phyloP scores from a whole-genome alignment of 495 filamentous ascomycete genomes.

The Extremus antarcticus region DNA sequence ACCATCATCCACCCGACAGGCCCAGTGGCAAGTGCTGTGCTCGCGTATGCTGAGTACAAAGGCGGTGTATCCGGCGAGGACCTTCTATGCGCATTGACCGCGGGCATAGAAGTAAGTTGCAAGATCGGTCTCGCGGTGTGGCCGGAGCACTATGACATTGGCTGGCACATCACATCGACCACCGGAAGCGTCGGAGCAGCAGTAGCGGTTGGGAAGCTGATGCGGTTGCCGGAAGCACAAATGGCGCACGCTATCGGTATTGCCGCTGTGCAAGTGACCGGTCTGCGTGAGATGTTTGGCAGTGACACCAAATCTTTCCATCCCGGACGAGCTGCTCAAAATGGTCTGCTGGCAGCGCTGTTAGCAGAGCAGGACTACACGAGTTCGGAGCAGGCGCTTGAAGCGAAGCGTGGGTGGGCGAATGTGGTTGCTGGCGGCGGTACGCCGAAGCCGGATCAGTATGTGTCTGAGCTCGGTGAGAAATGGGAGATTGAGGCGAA shows the following conservation, averaged over 20 bases:
- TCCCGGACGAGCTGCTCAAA: slow-evolving; percentile 41
- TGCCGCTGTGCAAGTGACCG: slow-evolving; percentile 42
- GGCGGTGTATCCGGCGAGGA: slow-evolving; percentile 33
- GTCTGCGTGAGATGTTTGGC: slow-evolving; percentile 44
- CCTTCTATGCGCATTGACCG: slow-evolving; percentile 41
- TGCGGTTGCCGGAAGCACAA: slow-evolving; percentile 29
- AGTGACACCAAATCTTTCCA: slow-evolving; percentile 47
- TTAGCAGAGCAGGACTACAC: slow-evolving; percentile 40
- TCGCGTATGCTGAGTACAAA: slow-evolving; percentile 36
- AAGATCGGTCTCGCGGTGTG: slow-evolving; percentile 41
- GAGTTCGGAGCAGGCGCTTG: slow-evolving; percentile 36
- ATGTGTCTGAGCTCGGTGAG: slow-evolving; percentile 27
- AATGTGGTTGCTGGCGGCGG: slow-evolving; percentile 37
- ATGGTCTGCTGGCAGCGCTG: slow-evolving; percentile 40
- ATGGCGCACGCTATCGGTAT: slow-evolving; percentile 43
- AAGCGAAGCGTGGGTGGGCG: slow-evolving; percentile 45
- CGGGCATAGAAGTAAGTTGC: slow-evolving; percentile 42
- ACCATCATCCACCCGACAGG: slow-evolving; percentile 47
- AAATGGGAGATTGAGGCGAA: slow-evolving; percentile 44
- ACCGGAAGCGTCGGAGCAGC: slow-evolving; percentile 43
- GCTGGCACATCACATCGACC: slow-evolving; percentile 47
- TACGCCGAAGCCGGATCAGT: slow-evolving; percentile 27
- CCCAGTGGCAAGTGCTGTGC: slow-evolving; percentile 39
- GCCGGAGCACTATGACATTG: slow-evolving; percentile 45
- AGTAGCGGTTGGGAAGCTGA: slow-evolving; percentile 38